Evolutionary conservation across 805 yeast genomes (phyloP), one percentile per base, ranked within the genome.

Genomic region (Ascoidea asiatica): DNA sequence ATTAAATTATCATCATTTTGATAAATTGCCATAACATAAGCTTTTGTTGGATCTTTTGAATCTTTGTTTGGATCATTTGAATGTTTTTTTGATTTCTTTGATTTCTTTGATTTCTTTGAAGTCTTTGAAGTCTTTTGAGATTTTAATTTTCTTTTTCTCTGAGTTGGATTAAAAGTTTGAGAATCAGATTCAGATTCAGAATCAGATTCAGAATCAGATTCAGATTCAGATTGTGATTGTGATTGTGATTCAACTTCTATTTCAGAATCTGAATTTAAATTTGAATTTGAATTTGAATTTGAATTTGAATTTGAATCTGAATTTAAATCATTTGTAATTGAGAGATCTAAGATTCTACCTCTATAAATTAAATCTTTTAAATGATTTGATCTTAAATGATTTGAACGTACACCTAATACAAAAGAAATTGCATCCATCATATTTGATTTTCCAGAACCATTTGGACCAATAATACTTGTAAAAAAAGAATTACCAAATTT

Each of bases 371-470:
- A 69, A 52, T 90, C 97, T 42, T 72, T 75, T 54, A 87, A 60
- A 45, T 76, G 74, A 11, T 70, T 65, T 1, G 96, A 85, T 53
- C 98, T 73, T 47, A 92, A 67, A 46, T 84, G 89, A 17, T 70
- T 63, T 19, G 87, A 73, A 52, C 81, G 69, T 41, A 90, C 78
- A 21, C 98, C 98, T 36, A 92, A 69, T 6, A 90, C 97, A 60
- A 92, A 92, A 19, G 96, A 81, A 40, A 92, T 82, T 35, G 98
- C 97, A 59, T 92, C 98, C 83, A 92, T 89, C 78, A 92, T 83
- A 57, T 92, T 92, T 38, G 95, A 84, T 64, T 92, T 92, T 5
- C 98, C 98, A 1, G 97, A 83, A 33, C 98, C 98, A 69, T 92
- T 92, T n/a, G 97, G 97, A 1, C 98, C 98, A 46, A 92, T 84